Conservation (phyloP, 805 yeast species). For the Maudiozyma bulderi region DNA sequence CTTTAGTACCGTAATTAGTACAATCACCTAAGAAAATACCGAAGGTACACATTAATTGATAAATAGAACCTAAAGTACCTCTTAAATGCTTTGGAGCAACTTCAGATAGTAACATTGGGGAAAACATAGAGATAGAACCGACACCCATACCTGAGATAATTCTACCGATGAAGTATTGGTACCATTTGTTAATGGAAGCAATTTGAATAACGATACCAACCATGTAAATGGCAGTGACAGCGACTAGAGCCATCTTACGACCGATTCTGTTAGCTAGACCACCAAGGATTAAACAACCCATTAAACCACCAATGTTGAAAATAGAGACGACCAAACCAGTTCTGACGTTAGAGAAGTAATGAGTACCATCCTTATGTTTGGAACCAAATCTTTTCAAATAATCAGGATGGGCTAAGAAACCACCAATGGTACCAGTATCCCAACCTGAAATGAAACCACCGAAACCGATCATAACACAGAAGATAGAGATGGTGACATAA, state of each 20-base stretch:
- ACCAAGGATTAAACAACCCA: conserved; percentile 69
- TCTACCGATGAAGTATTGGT: conserved; percentile 55
- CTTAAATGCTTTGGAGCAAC: conserved; percentile 42
- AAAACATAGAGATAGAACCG: conserved; percentile 66
- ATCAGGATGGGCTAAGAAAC: conserved; percentile 53
- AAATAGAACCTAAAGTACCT: conserved; percentile 15
- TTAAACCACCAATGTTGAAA: conserved; percentile 60
- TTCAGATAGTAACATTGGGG: conserved; percentile 56
- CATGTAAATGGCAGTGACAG: conserved; percentile 49
- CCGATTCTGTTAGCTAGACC: conserved; percentile 53
- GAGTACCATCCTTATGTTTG: conserved; percentile 30
- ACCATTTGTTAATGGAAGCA: conserved; percentile 43
- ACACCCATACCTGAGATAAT: conserved; percentile 68
- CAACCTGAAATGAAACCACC: conserved; percentile 2
- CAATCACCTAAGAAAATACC: conserved; percentile 74
- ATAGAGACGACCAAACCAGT: conserved; percentile 44
- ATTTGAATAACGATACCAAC: conserved; percentile 55
- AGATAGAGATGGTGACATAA: conserved; percentile 12
- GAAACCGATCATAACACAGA: conserved; percentile 34
- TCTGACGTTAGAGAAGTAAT: conserved; percentile 34
- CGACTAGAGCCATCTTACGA: conserved; percentile 54
- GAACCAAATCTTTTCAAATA: conserved; percentile 45
- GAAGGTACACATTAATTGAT: conserved; percentile 58
- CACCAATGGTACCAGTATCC: conserved; percentile 47
- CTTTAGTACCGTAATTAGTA: conserved; percentile 56